phyloP scores from a whole-genome alignment of 2,329 filamentous ascomycete genomes.

The Aspergillus proliferans region DNA sequence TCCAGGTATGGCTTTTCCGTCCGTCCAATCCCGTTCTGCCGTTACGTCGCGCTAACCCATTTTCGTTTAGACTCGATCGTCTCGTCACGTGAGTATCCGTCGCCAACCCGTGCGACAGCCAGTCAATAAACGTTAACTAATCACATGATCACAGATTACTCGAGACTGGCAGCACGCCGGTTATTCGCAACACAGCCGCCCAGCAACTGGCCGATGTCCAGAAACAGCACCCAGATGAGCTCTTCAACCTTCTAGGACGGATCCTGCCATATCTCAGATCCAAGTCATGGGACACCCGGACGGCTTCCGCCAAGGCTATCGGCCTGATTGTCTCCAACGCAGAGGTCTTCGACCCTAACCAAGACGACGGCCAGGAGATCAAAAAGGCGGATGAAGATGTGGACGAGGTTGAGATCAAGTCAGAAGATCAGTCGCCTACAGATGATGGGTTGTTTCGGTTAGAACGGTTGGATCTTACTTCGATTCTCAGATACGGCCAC shows the following conservation, averaged over 20 bases:
- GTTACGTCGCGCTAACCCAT: slow-evolving; percentile 28
- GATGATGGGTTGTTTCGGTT: slow-evolving; percentile 62
- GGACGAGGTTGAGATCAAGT: slow-evolving; percentile 33
- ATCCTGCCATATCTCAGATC: slow-evolving; percentile 94
- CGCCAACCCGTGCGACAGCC: background rate
- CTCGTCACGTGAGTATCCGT: slow-evolving; percentile 71
- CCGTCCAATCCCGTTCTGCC: slow-evolving; percentile 19
- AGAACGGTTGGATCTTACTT: slow-evolving; percentile 67
- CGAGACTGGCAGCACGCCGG: slow-evolving; percentile 90
- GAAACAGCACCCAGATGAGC: slow-evolving; percentile 93
- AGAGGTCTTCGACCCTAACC: slow-evolving; percentile 80
- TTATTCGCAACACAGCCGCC: slow-evolving; percentile 95
- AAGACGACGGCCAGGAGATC: slow-evolving; percentile 53
- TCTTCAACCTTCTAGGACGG: slow-evolving; percentile 88
- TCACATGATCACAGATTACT: slow-evolving; percentile 59
- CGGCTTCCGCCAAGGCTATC: slow-evolving; percentile 86
- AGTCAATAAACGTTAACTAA: slow-evolving; percentile 11
- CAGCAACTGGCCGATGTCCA: slow-evolving; percentile 97
- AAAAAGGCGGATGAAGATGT: slow-evolving; percentile 51
- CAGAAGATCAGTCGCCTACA: slow-evolving; percentile 32
- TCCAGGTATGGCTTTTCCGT: slow-evolving; percentile 32
- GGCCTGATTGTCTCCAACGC: slow-evolving; percentile 91
- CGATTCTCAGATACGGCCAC: slow-evolving; percentile 76
- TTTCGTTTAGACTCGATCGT: slow-evolving; percentile 62
- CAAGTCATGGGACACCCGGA: slow-evolving; percentile 95